Base-by-base conservation (phyloP, 768 basidiomycete species). In the Termitomyces eurrhizus region DNA sequence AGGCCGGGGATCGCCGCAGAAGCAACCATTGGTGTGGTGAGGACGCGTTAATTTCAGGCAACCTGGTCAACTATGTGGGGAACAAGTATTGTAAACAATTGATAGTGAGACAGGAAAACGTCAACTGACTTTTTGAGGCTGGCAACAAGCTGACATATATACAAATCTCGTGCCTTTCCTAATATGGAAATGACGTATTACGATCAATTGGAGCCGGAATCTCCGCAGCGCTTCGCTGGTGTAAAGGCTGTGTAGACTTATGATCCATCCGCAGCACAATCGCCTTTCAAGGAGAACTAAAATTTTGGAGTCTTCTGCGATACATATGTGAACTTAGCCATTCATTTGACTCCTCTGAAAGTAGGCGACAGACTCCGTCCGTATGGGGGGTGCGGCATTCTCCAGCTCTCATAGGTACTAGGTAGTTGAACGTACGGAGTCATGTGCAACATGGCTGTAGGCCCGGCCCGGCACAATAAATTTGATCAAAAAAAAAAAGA, bases 1-100 rank as follows among this genome's bases (percentile, higher is more conserved):
- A 92, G 74, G 35, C 89, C 90, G 64, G 89, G 89, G 42, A 83
- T 48, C 35, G 89, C 88, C 64, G 86, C 79, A 55, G 80, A 78
- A 65, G 84, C 81, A 51, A 79, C 77, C 83, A 86, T 82, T 35
- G 35, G 63, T 13, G 11, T 7, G 29, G 3, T 32, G 8, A 13
- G 18, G 49, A 36, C 13, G 55, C 62, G 56, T 56, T 61, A 32
- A 45, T 39, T 32, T 56, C 2, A 21, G n/a, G 26, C 14, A 52
- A 46, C 12, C 36, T 51, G 13, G 14, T 57, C 37, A 50, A 32
- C 26, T 24, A 45, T 24, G 41, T 52, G 37, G 21, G 3, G 11
- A 18, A 32, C 42, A 29, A 1, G 14, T 6, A 12, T 21, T 36
- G 3, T 29, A 21, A 37, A 26, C 2, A 7, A 35, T 59, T 54